Evolutionary conservation across 2,329 filamentous ascomycete genomes (phyloP).

Genomic region (Botrytis paeoniae): DNA sequence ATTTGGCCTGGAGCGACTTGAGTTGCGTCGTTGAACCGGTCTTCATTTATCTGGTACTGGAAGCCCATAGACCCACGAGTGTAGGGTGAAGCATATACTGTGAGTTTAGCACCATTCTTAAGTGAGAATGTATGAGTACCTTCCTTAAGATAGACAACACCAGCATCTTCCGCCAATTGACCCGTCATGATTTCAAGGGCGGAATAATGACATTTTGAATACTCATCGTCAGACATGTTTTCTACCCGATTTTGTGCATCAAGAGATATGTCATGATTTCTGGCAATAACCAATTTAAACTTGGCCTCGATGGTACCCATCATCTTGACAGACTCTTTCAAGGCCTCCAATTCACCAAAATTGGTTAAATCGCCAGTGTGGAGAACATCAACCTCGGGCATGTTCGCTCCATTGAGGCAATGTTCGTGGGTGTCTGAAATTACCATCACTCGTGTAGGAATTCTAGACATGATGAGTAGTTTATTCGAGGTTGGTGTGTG

Average conservation of each 20-base stretch:
- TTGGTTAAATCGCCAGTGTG: slow-evolving; percentile 42
- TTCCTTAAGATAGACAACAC: slow-evolving; percentile 26
- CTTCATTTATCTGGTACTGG: slow-evolving; percentile 23
- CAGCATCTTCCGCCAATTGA: slow-evolving; percentile 18
- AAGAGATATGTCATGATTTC: slow-evolving; percentile 55
- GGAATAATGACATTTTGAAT: slow-evolving; percentile 8
- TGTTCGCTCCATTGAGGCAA: slow-evolving; percentile 21
- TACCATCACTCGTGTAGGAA: slow-evolving; percentile 28
- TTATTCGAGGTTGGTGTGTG: not conserved
- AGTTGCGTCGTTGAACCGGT: slow-evolving; percentile 24
- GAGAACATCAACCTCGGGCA: slow-evolving; percentile 38
- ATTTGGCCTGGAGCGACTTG: slow-evolving; percentile 10
- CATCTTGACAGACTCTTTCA: slow-evolving; percentile 32
- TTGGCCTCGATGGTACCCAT: slow-evolving; percentile 46
- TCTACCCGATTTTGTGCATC: slow-evolving; percentile 12
- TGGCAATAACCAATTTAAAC: slow-evolving; percentile 59
- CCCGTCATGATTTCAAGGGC: slow-evolving; percentile 20
- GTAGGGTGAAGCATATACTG: slow-evolving; percentile 30
- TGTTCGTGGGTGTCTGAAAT: slow-evolving; percentile 32
- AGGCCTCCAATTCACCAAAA: slow-evolving; percentile 32
- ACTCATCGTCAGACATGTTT: slow-evolving; percentile 20
- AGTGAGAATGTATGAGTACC: slow-evolving; percentile 29
- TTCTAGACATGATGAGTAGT: slow-evolving; percentile 13
- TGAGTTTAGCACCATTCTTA: slow-evolving; percentile 27
- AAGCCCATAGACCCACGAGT: slow-evolving; percentile 28